Percentiles rank a stretch among this genome's conserved stretches.
Evolutionary conservation across 225 moss, liverwort and hornwort genomes (phyloP).

Genomic region (Sphagnum contortum): DNA sequence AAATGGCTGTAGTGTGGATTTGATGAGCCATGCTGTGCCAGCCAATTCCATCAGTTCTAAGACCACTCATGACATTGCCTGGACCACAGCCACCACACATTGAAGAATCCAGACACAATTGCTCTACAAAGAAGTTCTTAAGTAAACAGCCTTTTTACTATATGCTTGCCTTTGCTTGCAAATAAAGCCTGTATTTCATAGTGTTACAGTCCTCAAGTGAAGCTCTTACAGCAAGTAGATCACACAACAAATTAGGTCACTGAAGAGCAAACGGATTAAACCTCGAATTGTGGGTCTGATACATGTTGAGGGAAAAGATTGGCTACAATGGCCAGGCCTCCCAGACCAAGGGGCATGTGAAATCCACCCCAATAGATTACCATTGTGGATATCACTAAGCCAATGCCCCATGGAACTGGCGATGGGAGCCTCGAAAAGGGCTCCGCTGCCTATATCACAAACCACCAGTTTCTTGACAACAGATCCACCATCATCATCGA

Average conservation of each 20-base stretch:
- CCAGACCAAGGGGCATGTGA: slow-evolving; percentile 53
- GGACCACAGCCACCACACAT: not conserved
- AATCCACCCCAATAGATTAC: slow-evolving; percentile 52
- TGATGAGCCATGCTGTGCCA: slow-evolving; percentile 50
- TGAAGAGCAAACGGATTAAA: slow-evolving; percentile 4
- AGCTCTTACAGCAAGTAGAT: not conserved
- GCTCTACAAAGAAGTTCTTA: too few species aligned
- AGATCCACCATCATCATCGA: too few species aligned
- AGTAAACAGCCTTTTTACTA: not conserved
- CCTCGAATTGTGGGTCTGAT: slow-evolving; percentile 44
- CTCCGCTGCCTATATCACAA: not conserved
- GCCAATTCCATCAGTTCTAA: slow-evolving; percentile 45
- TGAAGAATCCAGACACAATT: too few species aligned
- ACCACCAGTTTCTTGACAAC: too few species aligned
- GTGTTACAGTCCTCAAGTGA: not conserved
- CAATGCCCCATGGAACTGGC: slow-evolving; percentile 38
- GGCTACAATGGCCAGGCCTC: slow-evolving; percentile 55
- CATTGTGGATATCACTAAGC: slow-evolving; percentile 43
- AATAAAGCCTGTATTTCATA: not conserved
- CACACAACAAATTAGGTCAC: not conserved
- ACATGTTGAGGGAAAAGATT: slow-evolving; percentile 35
- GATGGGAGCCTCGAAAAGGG: slow-evolving; percentile 45
- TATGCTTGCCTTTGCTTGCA: not conserved
- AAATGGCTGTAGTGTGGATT: slow-evolving; percentile 38
- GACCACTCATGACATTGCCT: slow-evolving; percentile 41